Evolutionary conservation across 2,329 filamentous ascomycete species (phyloP).

Genomic region (Orbilia oligospora): DNA sequence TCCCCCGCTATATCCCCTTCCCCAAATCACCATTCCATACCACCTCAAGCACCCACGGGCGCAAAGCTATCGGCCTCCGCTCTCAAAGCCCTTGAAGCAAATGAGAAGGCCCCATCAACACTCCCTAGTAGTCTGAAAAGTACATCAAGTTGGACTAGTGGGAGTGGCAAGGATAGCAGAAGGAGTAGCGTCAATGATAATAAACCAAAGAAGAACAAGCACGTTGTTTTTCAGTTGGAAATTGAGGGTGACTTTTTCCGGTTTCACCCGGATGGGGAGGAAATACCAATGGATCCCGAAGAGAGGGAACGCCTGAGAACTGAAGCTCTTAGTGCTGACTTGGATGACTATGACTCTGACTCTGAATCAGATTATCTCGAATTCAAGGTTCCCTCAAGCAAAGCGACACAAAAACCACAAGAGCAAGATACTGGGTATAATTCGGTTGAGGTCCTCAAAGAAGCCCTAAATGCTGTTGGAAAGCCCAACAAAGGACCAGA

Average conservation of each 20-base stretch:
- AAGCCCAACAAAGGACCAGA: slow-evolving; percentile 54
- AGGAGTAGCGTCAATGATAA: slow-evolving; percentile 57
- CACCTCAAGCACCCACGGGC: slow-evolving; percentile 22
- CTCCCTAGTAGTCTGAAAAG: slow-evolving; percentile 59
- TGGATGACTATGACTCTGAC: slow-evolving; percentile 53
- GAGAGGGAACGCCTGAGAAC: slow-evolving; percentile 49
- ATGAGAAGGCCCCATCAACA: slow-evolving; percentile 24
- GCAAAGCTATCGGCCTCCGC: slow-evolving; percentile 50
- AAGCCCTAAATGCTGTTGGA: slow-evolving; percentile 5
- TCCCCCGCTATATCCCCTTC: slow-evolving; percentile 37
- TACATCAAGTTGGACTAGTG: slow-evolving; percentile 59
- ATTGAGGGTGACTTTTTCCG: slow-evolving; percentile 57
- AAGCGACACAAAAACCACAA: slow-evolving; percentile 19
- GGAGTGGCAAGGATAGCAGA: slow-evolving; percentile 56
- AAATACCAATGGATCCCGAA: slow-evolving; percentile 58
- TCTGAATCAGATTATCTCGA: slow-evolving; percentile 58
- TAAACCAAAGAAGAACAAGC: slow-evolving; percentile 58
- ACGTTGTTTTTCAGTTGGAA: slow-evolving; percentile 59
- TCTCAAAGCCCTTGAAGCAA: slow-evolving; percentile 54
- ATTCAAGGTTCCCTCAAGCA: slow-evolving; percentile 52
- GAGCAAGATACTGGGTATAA: slow-evolving; percentile 35
- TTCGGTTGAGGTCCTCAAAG: slow-evolving; percentile 42
- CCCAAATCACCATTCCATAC: slow-evolving; percentile 22
- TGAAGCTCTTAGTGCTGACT: slow-evolving; percentile 27
- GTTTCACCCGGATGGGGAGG: slow-evolving; percentile 58